Evolutionary conservation across 78 protist species (phyloP).

Genomic region (Isochrysis galbana): DNA sequence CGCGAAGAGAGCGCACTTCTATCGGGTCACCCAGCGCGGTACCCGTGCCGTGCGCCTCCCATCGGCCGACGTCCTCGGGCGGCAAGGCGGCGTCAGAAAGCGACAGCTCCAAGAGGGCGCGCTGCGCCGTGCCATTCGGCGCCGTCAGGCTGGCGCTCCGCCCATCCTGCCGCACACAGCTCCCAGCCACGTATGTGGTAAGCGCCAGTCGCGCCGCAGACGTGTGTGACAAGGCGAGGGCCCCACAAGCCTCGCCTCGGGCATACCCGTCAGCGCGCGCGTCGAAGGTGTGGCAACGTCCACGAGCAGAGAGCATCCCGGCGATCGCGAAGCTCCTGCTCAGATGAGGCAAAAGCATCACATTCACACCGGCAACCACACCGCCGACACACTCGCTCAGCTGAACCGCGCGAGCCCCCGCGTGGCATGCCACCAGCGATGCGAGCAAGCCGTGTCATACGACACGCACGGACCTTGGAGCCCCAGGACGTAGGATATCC

Average conservation of each 20-base stretch:
- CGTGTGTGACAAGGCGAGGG: conserved; percentile 34
- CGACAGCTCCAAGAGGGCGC: conserved; percentile 52
- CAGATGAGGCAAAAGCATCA: not conserved
- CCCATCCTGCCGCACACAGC: conserved; percentile 66
- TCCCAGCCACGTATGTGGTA: not conserved
- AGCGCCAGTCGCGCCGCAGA: not conserved
- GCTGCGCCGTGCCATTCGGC: conserved; percentile 69
- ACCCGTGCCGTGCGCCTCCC: conserved; percentile 21
- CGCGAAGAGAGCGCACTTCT: not conserved
- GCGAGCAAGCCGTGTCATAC: conserved; percentile 89
- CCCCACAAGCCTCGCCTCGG: conserved; percentile 80
- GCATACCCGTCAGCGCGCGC: conserved; percentile 81
- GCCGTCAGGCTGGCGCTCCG: conserved; percentile 50
- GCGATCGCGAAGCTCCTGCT: conserved; percentile 30
- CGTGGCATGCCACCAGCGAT: conserved; percentile 72
- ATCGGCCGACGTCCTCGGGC: conserved; percentile 40
- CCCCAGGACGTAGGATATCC: conserved; percentile 73
- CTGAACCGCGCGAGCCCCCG: conserved; percentile 44
- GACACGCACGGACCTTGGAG: conserved; percentile 78
- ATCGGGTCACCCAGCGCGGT: conserved; percentile 73
- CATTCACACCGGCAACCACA: not conserved
- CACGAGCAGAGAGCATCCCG: conserved; percentile 62
- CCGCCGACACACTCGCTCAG: not conserved
- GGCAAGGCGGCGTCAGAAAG: conserved; percentile 13
- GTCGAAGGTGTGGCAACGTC: conserved; percentile 74